Evolutionary conservation across 1,139 yeast species (phyloP), one percentile per base, ranked within the genome.

Genomic region (Keqinozyma sinolaborantium): DNA sequence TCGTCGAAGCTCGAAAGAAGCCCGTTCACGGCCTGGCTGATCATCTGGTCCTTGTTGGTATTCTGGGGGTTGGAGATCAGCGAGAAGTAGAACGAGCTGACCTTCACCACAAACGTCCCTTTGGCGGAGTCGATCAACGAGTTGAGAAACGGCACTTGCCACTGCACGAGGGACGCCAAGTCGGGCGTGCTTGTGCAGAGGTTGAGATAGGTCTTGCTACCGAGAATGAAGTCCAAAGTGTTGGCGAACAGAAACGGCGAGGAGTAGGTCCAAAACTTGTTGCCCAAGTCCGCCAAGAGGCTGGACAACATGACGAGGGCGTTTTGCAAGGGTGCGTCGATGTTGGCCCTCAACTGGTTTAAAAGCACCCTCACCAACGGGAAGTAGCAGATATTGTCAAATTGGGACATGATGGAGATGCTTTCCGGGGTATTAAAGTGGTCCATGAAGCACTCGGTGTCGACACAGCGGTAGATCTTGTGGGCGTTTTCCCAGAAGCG

Each of bases 291-390:
- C 2, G 38, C 34, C 18, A 81, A 50, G 2, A 79, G 52, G 13
- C 63, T 39, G 6, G 60, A 47, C 23, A 82, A 60, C 2, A 73
- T 70, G 31, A 71, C 54, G 18, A 83, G 54, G 4, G 80, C 52
- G 15, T 64, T 53, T 0, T 83, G 85, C 15, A 83, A 51, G 0
- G 90, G 81, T 14, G 58, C 58, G 27, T 68, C 58, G n/a, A 72
- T 55, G 26, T 56, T 58, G 1, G 83, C 68, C 69, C 70, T 65
- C 33, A 73, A 54, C 50, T 64, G 76, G 41, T 71, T 76, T 43
- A 60, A 63, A 35, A 71, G 60, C 2, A 80, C 67, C 16, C 64
- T 58, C 16, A 70, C 50, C 5, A 79, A 47, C 1, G 82, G 55
- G 53, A 43, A 72, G 50, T 47, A 70, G 28, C 70, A 59, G 39